These are phyloP conservation scores for Cyberlindnera nakhonratchasimensis DNA, from an alignment of 805 yeast genomes.

Conservation along the genomic window DNA sequence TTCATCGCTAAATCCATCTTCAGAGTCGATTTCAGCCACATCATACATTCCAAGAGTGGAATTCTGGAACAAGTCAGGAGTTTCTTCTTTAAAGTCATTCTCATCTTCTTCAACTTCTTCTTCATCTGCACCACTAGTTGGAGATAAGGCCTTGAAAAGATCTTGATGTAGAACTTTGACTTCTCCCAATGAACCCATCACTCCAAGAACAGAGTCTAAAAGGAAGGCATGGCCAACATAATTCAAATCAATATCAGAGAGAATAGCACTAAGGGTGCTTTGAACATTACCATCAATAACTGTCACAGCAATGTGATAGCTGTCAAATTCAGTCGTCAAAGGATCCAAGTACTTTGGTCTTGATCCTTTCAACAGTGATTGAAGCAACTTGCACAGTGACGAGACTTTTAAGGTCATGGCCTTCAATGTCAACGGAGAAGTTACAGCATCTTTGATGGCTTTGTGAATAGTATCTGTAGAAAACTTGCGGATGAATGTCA, in stretches of 20 bases:
- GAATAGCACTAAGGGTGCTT: conserved; percentile 49
- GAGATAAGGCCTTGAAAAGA: conserved; percentile 44
- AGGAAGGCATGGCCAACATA: conserved; percentile 63
- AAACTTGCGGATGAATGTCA: conserved; percentile 70
- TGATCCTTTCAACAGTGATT: conserved; percentile 26
- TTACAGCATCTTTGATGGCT: conserved; percentile 51
- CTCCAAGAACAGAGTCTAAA: conserved; percentile 54
- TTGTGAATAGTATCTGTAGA: conserved; percentile 65
- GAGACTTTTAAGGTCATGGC: conserved; percentile 51
- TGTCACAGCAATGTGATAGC: conserved; percentile 58
- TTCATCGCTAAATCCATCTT: conserved; percentile 54
- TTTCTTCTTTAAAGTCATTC: conserved; percentile 60
- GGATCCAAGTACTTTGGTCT: conserved; percentile 21
- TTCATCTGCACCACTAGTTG: conserved; percentile 43
- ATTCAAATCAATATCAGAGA: conserved; percentile 70
- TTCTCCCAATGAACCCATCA: conserved; percentile 54
- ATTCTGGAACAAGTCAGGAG: conserved; percentile 80
- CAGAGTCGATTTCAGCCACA: conserved; percentile 65
- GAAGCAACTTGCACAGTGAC: conserved; percentile 30
- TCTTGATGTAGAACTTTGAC: conserved; percentile 56
- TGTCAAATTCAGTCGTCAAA: conserved; percentile 51
- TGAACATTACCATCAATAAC: conserved; percentile 68
- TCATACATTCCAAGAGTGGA: conserved; percentile 95
- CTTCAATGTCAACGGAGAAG: conserved; percentile 35
- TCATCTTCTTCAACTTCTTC: conserved; percentile 55